Conservation (phyloP, 495 filamentous ascomycete genomes). For the Durotheca rogersii region DNA sequence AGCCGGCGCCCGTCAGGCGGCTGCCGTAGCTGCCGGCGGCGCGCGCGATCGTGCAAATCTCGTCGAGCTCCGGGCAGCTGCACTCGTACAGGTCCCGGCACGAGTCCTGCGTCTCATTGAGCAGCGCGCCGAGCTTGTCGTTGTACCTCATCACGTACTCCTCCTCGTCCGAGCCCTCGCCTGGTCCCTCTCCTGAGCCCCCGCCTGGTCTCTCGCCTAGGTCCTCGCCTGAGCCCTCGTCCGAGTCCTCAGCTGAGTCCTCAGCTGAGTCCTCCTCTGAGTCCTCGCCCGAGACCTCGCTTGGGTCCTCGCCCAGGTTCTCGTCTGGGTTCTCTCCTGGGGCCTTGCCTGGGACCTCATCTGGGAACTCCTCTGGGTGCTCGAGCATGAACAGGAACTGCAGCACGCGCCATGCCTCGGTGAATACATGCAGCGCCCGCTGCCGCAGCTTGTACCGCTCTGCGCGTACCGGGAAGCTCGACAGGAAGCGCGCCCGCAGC, state of each 20-base stretch:
- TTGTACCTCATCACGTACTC: conserved; percentile 62
- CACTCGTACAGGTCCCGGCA: conserved; percentile 87
- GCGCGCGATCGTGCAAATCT: conserved; percentile 77
- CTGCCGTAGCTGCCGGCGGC: conserved; percentile 79
- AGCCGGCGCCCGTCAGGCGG: conserved; percentile 89
- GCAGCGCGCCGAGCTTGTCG: conserved; percentile 69
- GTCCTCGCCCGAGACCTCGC: too few species aligned
- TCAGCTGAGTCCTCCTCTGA: too few species aligned
- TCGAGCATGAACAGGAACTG: conserved; percentile 75
- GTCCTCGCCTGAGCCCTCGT: too few species aligned
- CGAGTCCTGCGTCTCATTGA: conserved; percentile 86
- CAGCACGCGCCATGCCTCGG: conserved; percentile 82
- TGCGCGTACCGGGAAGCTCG: conserved; percentile 82
- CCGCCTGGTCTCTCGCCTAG: too few species aligned
- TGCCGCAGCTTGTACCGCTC: conserved; percentile 85
- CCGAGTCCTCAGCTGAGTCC: too few species aligned
- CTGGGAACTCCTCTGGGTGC: conserved; percentile 34
- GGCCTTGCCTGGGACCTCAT: too few species aligned
- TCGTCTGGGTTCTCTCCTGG: too few species aligned
- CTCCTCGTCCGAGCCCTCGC: too few species aligned
- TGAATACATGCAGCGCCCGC: conserved; percentile 85
- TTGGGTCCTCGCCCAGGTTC: too few species aligned
- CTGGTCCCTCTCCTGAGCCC: too few species aligned
- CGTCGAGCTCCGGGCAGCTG: conserved; percentile 84
- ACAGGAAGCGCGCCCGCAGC: conserved; percentile 72